Base-by-base conservation (phyloP, 257 asterid genomes). In the Scutellaria galericulata region DNA sequence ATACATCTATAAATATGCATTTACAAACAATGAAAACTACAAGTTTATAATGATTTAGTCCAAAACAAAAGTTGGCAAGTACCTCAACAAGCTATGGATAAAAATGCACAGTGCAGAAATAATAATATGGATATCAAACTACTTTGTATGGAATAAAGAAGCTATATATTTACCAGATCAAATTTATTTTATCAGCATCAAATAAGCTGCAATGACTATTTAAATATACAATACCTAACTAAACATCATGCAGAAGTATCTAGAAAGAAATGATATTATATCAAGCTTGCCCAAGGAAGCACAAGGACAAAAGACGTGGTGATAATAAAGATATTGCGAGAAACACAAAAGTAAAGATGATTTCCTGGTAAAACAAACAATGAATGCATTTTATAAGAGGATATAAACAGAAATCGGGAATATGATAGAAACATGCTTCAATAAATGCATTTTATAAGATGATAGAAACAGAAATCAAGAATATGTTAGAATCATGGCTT, bases 281-380 rank as follows among this genome's bases (percentile, higher is more conserved):
- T 1, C 12, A 59, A 27, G 74, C 18, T 45, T 52, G 39, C 2
- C 14, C 12, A 55, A 41, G 40, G 27, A 42, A 65, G 31, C 10
- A 44, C 45, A 65, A 31, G 48, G 12, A 20, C 31, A 15, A 62
- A 2, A 55, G 35, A 7, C 53, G 53, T 10, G 8, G 11, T 20
- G 8, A 27, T n/a, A 35, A 54, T 54, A 60, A 54, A 64, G 20
- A 9, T 31, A 52, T 66, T 59, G 54, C 45, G 72, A 73, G 76
- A 24, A 50, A 27, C 7, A 14, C 61, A 64, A 70, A 18, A 39
- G 12, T 13, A 5, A 64, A 37, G 50, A 64, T 20, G n/a, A 46
- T 70, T 47, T 54, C 44, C 42, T 63, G 51, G 63, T 63, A 59
- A 50, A 15, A 45, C 35, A 72, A 18, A 24, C 13, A 14, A 53